Percentiles rank a stretch among this genome's conserved stretches.
These are phyloP conservation scores for Fusarium subglutinans DNA, from an alignment of 2,329 filamentous ascomycete species.

Conservation along the genomic window DNA sequence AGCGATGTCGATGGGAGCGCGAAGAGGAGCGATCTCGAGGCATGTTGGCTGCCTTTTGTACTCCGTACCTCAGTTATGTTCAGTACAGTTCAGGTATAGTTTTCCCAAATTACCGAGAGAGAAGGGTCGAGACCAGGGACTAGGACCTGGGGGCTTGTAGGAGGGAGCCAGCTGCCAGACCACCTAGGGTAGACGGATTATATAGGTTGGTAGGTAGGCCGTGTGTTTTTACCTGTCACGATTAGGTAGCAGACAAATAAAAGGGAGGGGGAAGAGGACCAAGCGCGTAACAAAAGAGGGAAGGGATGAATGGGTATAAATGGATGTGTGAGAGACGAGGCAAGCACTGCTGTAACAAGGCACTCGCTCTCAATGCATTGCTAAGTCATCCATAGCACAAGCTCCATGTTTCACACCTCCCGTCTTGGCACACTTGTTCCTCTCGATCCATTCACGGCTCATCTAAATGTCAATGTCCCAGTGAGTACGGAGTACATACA, in stretches of 20 bases:
- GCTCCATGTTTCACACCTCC: conserved; percentile 2
- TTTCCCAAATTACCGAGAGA: background rate
- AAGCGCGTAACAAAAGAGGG: background rate
- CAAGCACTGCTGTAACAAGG: background rate
- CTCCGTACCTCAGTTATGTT: background rate
- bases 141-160: background rate
- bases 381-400: background rate
- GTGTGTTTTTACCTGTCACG: background rate
- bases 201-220: background rate
- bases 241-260: background rate
- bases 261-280: background rate
- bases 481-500: background rate
- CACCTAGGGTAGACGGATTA: background rate
- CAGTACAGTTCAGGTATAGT: background rate
- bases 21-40: conserved; percentile 29
- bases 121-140: background rate
- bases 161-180: background rate
- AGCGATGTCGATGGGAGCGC: conserved; percentile 29
- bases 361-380: background rate
- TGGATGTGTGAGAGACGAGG: background rate
- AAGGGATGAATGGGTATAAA: background rate
- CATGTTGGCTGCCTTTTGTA: conserved; percentile 17
- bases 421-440: background rate
- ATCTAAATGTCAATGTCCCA: background rate
- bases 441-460: background rate